Evolutionary conservation across 306 rosid species (phyloP).

Genomic region (Rosa persica): DNA sequence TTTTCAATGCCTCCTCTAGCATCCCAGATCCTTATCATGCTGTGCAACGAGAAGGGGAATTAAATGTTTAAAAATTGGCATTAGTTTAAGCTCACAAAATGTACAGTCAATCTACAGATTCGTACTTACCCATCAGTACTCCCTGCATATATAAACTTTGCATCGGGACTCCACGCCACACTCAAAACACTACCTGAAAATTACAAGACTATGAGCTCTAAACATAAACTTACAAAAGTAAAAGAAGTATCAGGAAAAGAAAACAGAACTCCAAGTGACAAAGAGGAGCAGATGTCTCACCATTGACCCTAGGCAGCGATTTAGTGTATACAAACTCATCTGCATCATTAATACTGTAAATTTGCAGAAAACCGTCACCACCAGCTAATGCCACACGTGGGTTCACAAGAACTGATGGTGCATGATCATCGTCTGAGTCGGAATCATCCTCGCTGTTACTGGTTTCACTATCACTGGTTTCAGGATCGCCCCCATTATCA

Average conservation of each 20-base stretch:
- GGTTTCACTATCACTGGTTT: conserved; percentile 35
- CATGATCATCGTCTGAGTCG: conserved; percentile 31
- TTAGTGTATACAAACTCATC: conserved; percentile 65
- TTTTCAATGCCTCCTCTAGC: conserved; percentile 57
- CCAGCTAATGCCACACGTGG: conserved; percentile 66
- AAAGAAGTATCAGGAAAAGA: not conserved
- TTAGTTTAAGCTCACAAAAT: not conserved
- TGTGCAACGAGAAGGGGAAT: conserved; percentile 16
- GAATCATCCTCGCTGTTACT: conserved; percentile 69
- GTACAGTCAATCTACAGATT: conserved; percentile 8
- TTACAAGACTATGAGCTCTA: conserved; percentile 17
- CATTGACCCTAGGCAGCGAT: conserved; percentile 79
- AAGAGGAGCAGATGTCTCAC: conserved; percentile 50
- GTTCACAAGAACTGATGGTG: conserved; percentile 30
- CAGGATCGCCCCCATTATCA: conserved; percentile 9
- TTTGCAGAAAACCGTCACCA: conserved; percentile 74
- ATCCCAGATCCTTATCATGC: conserved; percentile 87
- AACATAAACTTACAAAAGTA: not conserved
- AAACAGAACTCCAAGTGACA: not conserved
- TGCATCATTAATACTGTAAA: conserved; percentile 50
- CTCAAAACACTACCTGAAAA: conserved; percentile 76
- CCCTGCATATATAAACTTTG: conserved; percentile 72
- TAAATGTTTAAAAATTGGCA: not conserved
- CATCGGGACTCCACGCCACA: conserved; percentile 83
- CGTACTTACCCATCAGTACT: conserved; percentile 86